phyloP scores from a whole-genome alignment of 202 grass and related monocot genomes.

The Zoysia matrella region DNA sequence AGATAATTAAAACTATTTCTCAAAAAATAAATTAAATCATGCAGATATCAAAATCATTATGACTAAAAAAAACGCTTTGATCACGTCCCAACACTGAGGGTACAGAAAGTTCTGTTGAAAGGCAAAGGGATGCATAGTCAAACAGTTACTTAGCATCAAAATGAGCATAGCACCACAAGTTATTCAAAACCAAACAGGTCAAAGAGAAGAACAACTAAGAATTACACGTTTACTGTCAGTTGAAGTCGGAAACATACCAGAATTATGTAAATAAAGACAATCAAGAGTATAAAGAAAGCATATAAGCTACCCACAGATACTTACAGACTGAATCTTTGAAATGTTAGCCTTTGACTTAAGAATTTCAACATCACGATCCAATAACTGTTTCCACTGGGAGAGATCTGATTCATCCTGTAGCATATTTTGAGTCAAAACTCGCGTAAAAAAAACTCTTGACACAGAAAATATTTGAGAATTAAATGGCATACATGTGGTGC shows the following conservation, averaged over 20 bases:
- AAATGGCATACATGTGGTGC: slow-evolving; percentile 68
- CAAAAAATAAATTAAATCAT: neutral
- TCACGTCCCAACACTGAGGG: neutral
- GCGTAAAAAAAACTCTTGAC: slow-evolving; percentile 4
- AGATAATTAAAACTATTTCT: too few relatives aligned
- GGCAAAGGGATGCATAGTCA: slow-evolving; percentile 1
- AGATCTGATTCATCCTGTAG: slow-evolving; percentile 80
- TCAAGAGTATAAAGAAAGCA: slow-evolving; percentile 10
- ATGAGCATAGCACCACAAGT: slow-evolving; percentile 28
- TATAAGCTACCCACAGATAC: slow-evolving; percentile 28
- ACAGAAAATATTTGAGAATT: slow-evolving; percentile 3
- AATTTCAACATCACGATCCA: slow-evolving; percentile 86
- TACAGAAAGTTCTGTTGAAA: neutral
- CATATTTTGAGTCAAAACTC: slow-evolving; percentile 45
- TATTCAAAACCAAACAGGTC: neutral
- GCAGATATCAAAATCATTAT: neutral
- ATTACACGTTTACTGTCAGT: neutral
- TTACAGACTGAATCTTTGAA: slow-evolving; percentile 83
- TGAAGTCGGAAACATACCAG: slow-evolving; percentile 16
- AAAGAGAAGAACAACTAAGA: neutral
- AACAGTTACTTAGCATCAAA: slow-evolving; percentile 27
- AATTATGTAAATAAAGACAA: neutral
- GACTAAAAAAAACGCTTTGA: too few relatives aligned
- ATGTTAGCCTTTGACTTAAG: slow-evolving; percentile 90
- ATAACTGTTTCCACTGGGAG: slow-evolving; percentile 79